phyloP scores from a whole-genome alignment of 371 early-diverging fungal species.

The Mortierella sp. region DNA sequence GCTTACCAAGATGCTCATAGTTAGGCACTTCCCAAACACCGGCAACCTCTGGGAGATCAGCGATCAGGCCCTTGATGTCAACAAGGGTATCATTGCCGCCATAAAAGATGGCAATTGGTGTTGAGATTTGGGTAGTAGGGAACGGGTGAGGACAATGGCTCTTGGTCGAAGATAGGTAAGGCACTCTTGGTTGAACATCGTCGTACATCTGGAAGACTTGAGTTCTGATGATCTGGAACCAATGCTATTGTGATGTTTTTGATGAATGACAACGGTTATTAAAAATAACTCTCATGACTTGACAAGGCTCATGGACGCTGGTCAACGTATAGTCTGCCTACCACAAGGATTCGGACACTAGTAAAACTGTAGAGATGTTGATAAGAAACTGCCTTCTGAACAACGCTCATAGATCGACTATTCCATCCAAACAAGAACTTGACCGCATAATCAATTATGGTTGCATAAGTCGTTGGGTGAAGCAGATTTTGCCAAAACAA shows the following conservation, averaged over 20 bases:
- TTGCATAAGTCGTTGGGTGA: conserved; percentile 80
- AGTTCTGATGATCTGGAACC: conserved; percentile 96
- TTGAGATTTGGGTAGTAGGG: conserved; percentile 86
- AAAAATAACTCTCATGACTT: neutral
- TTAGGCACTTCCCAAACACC: conserved; percentile 70
- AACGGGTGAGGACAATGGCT: conserved; percentile 69
- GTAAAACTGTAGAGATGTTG: conserved; percentile 91
- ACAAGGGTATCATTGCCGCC: conserved; percentile 90
- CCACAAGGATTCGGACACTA: conserved; percentile 91
- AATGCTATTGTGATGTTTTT: conserved; percentile 74
- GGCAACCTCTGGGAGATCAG: conserved; percentile 67
- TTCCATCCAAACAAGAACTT: conserved; percentile 91
- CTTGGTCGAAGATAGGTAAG: conserved; percentile 60
- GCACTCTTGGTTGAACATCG: conserved; percentile 76
- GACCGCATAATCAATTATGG: conserved; percentile 78
- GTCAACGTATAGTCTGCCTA: conserved; percentile 36
- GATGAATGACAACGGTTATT: too few species aligned
- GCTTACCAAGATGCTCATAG: conserved; percentile 78
- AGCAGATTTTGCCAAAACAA: conserved; percentile 90
- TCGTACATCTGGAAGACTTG: conserved; percentile 94
- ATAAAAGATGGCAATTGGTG: conserved; percentile 90
- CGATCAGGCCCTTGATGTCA: conserved; percentile 71
- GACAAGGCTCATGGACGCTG: neutral
- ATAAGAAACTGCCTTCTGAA: conserved; percentile 84
- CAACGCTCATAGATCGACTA: conserved; percentile 74